A percentile compares a stretch with the other conserved stretches of the same genome.
These are phyloP conservation scores for Stagonosporopsis chrysanthemi DNA, from an alignment of 2,329 filamentous ascomycete genomes.

Conservation along the genomic window DNA sequence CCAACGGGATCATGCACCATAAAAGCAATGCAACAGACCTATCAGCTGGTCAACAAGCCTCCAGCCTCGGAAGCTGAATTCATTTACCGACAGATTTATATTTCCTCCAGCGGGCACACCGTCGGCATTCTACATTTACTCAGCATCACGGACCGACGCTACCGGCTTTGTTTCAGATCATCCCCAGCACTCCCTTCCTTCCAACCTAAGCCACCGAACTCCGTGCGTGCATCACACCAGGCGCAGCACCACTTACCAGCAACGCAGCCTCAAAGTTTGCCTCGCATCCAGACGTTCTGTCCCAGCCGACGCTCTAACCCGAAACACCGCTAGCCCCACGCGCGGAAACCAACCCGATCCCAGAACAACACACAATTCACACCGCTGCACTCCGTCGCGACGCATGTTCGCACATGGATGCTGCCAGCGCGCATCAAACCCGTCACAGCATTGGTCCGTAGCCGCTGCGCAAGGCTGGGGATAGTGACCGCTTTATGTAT, in stretches of 20 bases:
- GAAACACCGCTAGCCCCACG: background rate
- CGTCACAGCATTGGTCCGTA: slow-evolving; percentile 4
- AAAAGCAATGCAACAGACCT: too few species aligned
- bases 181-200: background rate
- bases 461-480: slow-evolving; percentile 9
- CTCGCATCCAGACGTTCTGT: slow-evolving; percentile 11
- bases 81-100: background rate
- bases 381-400: slow-evolving; percentile 15
- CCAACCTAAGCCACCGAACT: background rate
- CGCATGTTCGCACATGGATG: slow-evolving; percentile 3
- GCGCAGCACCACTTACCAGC: background rate
- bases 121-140: background rate
- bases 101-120: background rate
- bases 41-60: background rate
- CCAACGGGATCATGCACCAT: background rate
- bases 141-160: background rate
- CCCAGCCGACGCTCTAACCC: background rate
- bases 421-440: slow-evolving; percentile 1
- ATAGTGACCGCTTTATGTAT: slow-evolving; percentile 20
- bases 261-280: background rate
- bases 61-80: background rate
- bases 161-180: background rate
- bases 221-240: slow-evolving; percentile 7
- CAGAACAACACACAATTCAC: slow-evolving; percentile 20
- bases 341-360: slow-evolving; percentile 13